Evolutionary conservation across 495 filamentous ascomycete genomes (phyloP).

Genomic region (Talaromyces ruber): DNA sequence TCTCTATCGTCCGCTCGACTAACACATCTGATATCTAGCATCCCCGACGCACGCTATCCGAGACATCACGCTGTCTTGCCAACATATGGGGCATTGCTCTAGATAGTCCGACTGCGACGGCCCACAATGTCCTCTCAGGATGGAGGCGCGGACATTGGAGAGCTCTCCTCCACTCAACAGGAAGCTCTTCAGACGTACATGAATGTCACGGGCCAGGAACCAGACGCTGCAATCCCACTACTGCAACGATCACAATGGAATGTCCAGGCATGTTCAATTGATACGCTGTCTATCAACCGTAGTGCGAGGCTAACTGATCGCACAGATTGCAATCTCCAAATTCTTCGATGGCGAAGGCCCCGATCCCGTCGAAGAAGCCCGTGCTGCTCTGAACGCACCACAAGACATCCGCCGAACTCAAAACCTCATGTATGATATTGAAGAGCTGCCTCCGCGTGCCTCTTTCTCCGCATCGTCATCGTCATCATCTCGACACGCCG

Average conservation of each 20-base stretch:
- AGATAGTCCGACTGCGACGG: not conserved
- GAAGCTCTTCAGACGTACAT: slow-evolving; percentile 79
- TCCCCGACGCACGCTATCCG: not conserved
- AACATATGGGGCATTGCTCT: not conserved
- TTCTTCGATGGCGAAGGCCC: slow-evolving; percentile 95
- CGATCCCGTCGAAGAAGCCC: slow-evolving; percentile 71
- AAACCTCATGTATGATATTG: slow-evolving; percentile 52
- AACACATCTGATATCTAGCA: not conserved
- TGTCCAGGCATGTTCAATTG: slow-evolving; percentile 56
- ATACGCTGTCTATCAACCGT: not conserved
- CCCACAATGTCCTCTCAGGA: slow-evolving; percentile 33
- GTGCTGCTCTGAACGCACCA: slow-evolving; percentile 48
- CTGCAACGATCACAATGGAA: slow-evolving; percentile 91
- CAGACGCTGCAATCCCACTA: slow-evolving; percentile 67
- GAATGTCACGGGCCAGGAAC: slow-evolving; percentile 76
- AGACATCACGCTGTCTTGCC: not conserved
- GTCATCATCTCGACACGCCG: slow-evolving; percentile 9
- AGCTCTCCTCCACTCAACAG: slow-evolving; percentile 69
- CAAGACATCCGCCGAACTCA: slow-evolving; percentile 44
- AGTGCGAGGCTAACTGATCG: not conserved
- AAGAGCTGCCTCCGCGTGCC: slow-evolving; percentile 35
- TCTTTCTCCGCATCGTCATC: not conserved
- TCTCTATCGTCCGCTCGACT: not conserved
- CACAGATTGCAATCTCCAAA: slow-evolving; percentile 83
- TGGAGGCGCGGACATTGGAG: slow-evolving; percentile 44